Conservation (phyloP, 305 asterid genomes). For the Plantago coronopus region DNA sequence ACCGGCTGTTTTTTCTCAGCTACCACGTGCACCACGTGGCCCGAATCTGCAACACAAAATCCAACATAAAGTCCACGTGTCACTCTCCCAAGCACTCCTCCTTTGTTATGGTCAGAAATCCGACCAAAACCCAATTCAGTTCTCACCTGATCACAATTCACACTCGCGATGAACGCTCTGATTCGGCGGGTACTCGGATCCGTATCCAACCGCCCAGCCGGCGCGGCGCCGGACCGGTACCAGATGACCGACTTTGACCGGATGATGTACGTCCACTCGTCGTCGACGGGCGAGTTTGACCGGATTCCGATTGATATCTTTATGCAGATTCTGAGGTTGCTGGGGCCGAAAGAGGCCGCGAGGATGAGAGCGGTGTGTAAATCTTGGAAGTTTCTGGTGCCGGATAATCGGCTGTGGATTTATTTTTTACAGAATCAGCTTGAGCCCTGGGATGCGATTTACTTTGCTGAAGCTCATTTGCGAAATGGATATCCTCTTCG, state of each 20-base stretch:
- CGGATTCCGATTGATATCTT: conserved; percentile 74
- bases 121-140: too few species aligned
- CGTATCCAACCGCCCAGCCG: conserved; percentile 45
- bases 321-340: conserved; percentile 47
- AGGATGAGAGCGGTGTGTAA: conserved; percentile 68
- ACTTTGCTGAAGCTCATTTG: conserved; percentile 72
- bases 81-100: too few species aligned
- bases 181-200: conserved; percentile 68
- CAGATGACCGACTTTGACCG: conserved; percentile 41
- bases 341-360: conserved; percentile 79
- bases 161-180: conserved; percentile 58
- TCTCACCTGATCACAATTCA: too few species aligned
- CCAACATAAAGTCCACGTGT: too few species aligned
- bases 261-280: conserved; percentile 43
- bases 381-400: conserved; percentile 60
- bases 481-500: conserved; percentile 71
- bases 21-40: too few species aligned
- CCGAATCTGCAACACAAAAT: too few species aligned
- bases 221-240: conserved; percentile 27
- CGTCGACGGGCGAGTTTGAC: conserved; percentile 80
- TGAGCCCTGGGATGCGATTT: conserved; percentile 74
- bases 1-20: too few species aligned
- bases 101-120: too few species aligned
- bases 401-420: conserved; percentile 88
- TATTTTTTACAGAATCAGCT: conserved; percentile 70